Percentiles rank a stretch among this genome's conserved stretches.
Evolutionary conservation across 2,329 filamentous ascomycete genomes (phyloP).

Genomic region (Ophiostoma ips): DNA sequence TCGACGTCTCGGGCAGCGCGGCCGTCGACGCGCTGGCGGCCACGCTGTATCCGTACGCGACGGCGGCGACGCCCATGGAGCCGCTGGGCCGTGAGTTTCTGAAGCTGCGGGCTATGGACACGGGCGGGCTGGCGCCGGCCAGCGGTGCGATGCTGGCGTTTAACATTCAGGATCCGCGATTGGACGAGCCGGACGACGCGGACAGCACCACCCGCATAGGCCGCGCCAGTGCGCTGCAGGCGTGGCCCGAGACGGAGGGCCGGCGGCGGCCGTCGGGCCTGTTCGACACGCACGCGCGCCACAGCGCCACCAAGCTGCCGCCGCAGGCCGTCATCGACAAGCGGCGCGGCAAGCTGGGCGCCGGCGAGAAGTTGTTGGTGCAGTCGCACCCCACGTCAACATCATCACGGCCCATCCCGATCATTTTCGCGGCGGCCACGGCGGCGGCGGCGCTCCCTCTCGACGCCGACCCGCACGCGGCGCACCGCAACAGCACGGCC

Average conservation of each 20-base stretch:
- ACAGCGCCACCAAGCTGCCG: constrained; percentile 50
- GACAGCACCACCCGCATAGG: constrained; percentile 35
- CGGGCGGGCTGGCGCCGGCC: constrained; percentile 57
- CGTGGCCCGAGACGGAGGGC: constrained; percentile 13
- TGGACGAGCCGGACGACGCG: constrained; percentile 50
- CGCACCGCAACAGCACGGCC: background rate
- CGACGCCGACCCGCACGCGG: constrained; percentile 30
- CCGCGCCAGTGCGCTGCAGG: constrained; percentile 43
- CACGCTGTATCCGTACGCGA: constrained; percentile 43
- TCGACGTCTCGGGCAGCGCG: constrained; percentile 49
- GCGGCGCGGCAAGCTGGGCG: constrained; percentile 45
- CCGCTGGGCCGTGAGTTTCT: constrained; percentile 36
- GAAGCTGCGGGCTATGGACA: constrained; percentile 39
- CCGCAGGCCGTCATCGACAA: constrained; percentile 73
- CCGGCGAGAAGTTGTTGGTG: constrained; percentile 45
- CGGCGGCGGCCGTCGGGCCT: constrained; percentile 35
- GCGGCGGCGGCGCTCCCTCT: background rate
- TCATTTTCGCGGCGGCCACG: constrained; percentile 47
- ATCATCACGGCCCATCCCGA: constrained; percentile 45
- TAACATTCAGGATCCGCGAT: constrained; percentile 61
- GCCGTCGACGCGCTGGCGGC: constrained; percentile 66
- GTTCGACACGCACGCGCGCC: constrained; percentile 54
- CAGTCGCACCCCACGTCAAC: too few relatives aligned
- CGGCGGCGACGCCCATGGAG: constrained; percentile 16
- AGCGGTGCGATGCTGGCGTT: constrained; percentile 58